Evolutionary conservation across 164 flowering plant genomes (phyloP).

Genomic region (Liriodendron chinense): DNA sequence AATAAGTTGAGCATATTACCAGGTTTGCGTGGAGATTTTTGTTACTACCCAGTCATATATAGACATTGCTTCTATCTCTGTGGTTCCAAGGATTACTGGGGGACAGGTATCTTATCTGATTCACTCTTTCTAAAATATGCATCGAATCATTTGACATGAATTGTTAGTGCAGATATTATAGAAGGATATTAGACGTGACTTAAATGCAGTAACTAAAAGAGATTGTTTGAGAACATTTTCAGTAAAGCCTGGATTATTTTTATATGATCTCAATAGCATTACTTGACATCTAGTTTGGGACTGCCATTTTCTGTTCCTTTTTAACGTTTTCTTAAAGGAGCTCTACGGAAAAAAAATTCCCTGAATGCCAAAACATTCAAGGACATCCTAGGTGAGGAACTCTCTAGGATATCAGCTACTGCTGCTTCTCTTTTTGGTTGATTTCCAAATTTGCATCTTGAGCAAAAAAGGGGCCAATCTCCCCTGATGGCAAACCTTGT

Average conservation of each 20-base stretch:
- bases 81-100: slow-evolving; percentile 93
- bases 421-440: too few relatives aligned
- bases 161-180: background rate
- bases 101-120: slow-evolving; percentile 72
- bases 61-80: slow-evolving; percentile 91
- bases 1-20: slow-evolving; percentile 12
- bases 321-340: too few relatives aligned
- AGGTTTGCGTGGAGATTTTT: slow-evolving; percentile 96
- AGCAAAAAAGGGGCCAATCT: too few relatives aligned
- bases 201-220: background rate
- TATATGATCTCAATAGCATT: background rate
- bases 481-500: too few relatives aligned
- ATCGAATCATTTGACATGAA: background rate
- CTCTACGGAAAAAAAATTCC: too few relatives aligned
- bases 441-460: too few relatives aligned
- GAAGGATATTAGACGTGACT: background rate
- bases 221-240: background rate
- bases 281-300: too few relatives aligned
- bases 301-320: too few relatives aligned
- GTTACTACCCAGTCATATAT: slow-evolving; percentile 81
- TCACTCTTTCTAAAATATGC: slow-evolving; percentile 5
- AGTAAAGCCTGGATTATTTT: background rate
- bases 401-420: too few relatives aligned
- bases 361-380: too few relatives aligned
- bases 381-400: too few relatives aligned